Percentiles rank a stretch among this genome's conserved stretches.
These are phyloP conservation scores for Linaria vulgaris DNA, from an alignment of 257 asterid species.

Conservation along the genomic window DNA sequence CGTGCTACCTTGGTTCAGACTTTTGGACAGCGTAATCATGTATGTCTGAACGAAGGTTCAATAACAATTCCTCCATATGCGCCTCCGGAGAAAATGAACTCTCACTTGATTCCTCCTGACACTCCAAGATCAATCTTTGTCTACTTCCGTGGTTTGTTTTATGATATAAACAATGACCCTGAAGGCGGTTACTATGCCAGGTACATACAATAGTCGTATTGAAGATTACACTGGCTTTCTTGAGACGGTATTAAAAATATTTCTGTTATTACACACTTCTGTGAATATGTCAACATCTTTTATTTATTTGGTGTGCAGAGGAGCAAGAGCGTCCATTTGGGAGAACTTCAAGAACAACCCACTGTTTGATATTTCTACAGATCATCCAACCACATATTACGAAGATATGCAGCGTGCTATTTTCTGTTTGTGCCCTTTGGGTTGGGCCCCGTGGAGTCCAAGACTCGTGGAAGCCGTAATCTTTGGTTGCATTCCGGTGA, in stretches of 20 bases:
- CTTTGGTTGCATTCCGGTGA: slow-evolving; percentile 83
- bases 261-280: too few species aligned
- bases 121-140: slow-evolving; percentile 85
- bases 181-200: slow-evolving; percentile 94
- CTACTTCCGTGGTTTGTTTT: slow-evolving; percentile 79
- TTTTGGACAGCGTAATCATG: slow-evolving; percentile 84
- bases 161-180: slow-evolving; percentile 72
- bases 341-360: slow-evolving; percentile 89
- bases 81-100: slow-evolving; percentile 81
- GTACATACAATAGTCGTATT: slow-evolving; percentile 29
- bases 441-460: slow-evolving; percentile 97
- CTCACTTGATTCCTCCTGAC: slow-evolving; percentile 75
- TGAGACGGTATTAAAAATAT: too few species aligned
- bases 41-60: slow-evolving; percentile 72
- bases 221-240: background rate
- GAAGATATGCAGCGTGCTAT: slow-evolving; percentile 84
- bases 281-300: too few species aligned
- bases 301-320: slow-evolving; percentile 37
- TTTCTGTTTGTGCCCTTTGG: slow-evolving; percentile 85
- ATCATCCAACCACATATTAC: slow-evolving; percentile 76
- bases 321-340: slow-evolving; percentile 88
- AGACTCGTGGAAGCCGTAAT: slow-evolving; percentile 81
- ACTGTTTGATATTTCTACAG: slow-evolving; percentile 77
- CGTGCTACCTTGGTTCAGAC: slow-evolving; percentile 84
- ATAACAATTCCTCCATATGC: slow-evolving; percentile 86